Base-by-base conservation (phyloP, 805 yeast species). In the Komagataella phaffii region DNA sequence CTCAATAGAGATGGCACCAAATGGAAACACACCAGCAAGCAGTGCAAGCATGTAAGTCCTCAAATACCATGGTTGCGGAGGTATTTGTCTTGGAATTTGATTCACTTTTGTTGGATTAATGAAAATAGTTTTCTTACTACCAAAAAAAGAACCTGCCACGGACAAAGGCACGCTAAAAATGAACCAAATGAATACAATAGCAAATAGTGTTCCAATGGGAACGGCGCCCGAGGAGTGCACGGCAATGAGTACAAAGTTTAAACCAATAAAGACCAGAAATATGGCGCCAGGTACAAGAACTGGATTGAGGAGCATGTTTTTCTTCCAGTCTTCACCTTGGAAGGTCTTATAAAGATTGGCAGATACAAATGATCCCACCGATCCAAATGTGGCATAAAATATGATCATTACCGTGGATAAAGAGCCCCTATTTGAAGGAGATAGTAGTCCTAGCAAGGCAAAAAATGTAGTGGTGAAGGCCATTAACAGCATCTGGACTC, bases 51-150 rank as follows among this genome's bases (percentile, higher is more conserved):
- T 83, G 17, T 76, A 55, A 3, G 87, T 78, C 61, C 77, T 79
- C 60, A 88, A 74, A 62, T 85, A 88, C 79, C 87, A 79, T 47
- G 95, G 95, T 68, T 89, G 96, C 17, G 76, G 75, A 45, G 99
- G 99, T 54, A 93, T 86, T 70, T 93, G 97, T 68, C 99, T 81
- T 55, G 96, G 95, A 58, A 93, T 91, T 70, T 91, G 97, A 67
- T 89, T 91, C 17, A 95, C 89, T 61, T 88, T 82, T 36, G 89
- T 95, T 10, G 98, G 97, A 17, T 62, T 54, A 19, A 57, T 56
- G 44, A 64, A 49, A 12, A 60, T 52, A 6, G 59, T 58, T 50
- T 81, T 80, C 63, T 80, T 88, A 59, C 84, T 76, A 2, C 93
- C 91, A 50, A 85, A 62, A 46, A 90, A 67, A 0, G 96, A 85